Evolutionary conservation across 352 stramenopile genomes (phyloP).

Genomic region (Peronospora belbahrii): DNA sequence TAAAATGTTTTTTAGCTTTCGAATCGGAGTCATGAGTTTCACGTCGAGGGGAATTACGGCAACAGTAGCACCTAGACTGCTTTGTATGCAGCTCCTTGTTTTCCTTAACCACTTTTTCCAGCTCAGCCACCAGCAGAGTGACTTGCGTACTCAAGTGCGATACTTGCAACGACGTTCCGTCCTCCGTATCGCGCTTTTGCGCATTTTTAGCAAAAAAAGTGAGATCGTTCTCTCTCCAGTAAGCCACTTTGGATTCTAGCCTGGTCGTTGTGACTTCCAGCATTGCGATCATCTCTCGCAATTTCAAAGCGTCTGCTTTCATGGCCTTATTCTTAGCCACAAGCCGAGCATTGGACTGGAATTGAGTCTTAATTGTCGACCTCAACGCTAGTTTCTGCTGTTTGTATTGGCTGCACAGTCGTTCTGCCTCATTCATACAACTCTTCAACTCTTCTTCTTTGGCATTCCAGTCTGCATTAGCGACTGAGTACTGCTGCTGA

Average conservation of each 20-base stretch:
- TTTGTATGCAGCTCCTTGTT: constrained; percentile 31
- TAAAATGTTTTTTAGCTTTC: constrained; percentile 32
- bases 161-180: constrained; percentile 23
- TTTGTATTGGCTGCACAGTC: constrained; percentile 13
- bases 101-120: constrained; percentile 39
- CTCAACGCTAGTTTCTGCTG: constrained; percentile 31
- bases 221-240: constrained; percentile 43
- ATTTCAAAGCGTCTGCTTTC: constrained; percentile 31
- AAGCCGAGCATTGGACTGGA: constrained; percentile 37
- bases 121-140: constrained; percentile 30
- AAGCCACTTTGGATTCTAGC: constrained; percentile 41
- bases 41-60: background rate
- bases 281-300: constrained; percentile 7
- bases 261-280: constrained; percentile 30
- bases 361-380: constrained; percentile 29
- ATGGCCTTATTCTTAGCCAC: constrained; percentile 30
- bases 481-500: constrained; percentile 25
- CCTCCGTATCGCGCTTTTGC: constrained; percentile 25
- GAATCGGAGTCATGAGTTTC: constrained; percentile 4
- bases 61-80: constrained; percentile 15
- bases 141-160: constrained; percentile 39
- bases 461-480: constrained; percentile 23
- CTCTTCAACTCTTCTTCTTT: constrained; percentile 17
- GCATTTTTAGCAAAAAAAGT: constrained; percentile 30
- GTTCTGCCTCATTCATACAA: constrained; percentile 15